Conservation (phyloP, 192 early-diverging fungal species). For the Entomortierella parvispora region DNA sequence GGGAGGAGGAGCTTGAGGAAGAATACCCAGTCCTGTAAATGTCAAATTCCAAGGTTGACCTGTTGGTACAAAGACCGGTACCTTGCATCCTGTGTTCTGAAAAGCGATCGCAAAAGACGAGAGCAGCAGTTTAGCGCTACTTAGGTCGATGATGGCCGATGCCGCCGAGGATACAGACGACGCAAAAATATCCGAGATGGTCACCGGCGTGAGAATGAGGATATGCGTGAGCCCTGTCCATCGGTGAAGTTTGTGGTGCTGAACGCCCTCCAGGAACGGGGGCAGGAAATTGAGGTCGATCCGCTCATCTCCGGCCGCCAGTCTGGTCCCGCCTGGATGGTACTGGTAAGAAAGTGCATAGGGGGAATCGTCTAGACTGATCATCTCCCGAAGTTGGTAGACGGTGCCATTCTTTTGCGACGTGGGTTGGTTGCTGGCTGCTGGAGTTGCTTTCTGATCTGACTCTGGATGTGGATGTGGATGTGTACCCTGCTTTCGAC, state of each 20-base stretch:
- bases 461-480: background rate
- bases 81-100: slow-evolving; percentile 70
- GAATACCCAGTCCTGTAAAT: slow-evolving; percentile 32
- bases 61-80: slow-evolving; percentile 69
- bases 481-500: background rate
- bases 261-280: slow-evolving; percentile 19
- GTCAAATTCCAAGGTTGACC: slow-evolving; percentile 54
- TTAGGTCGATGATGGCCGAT: slow-evolving; percentile 60
- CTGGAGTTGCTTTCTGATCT: background rate
- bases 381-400: slow-evolving; percentile 31
- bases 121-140: slow-evolving; percentile 68
- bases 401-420: slow-evolving; percentile 9
- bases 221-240: slow-evolving; percentile 66
- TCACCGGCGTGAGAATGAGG: slow-evolving; percentile 4
- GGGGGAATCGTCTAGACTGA: slow-evolving; percentile 45
- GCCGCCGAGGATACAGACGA: slow-evolving; percentile 19
- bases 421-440: background rate
- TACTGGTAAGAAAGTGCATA: slow-evolving; percentile 55
- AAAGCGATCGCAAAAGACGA: slow-evolving; percentile 75
- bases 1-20: slow-evolving; percentile 26
- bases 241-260: slow-evolving; percentile 71
- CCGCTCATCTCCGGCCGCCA: slow-evolving; percentile 38
- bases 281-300: slow-evolving; percentile 56
- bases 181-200: slow-evolving; percentile 48
- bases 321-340: slow-evolving; percentile 36